Evolutionary conservation across 2,329 filamentous ascomycete genomes (phyloP).

Genomic region (Colletotrichum agaves): DNA sequence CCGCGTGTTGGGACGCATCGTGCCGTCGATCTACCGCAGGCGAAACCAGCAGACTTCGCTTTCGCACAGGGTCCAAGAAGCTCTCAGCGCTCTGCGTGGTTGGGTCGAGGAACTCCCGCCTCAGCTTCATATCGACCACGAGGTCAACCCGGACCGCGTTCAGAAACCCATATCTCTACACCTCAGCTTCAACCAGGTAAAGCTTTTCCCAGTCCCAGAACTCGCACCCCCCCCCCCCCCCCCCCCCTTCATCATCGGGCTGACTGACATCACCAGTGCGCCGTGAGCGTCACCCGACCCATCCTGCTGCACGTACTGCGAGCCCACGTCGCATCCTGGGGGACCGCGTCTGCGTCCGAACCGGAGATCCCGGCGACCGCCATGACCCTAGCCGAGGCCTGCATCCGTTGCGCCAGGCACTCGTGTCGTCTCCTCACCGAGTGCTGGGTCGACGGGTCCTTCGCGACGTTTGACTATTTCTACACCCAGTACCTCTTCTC

Average conservation of each 20-base stretch:
- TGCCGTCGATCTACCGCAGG: conserved; percentile 47
- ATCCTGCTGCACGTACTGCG: conserved; percentile 49
- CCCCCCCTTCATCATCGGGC: too few species aligned
- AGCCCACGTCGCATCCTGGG: conserved; percentile 43
- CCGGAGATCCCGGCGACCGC: conserved; percentile 46
- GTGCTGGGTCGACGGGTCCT: conserved; percentile 58
- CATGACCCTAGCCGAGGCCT: conserved; percentile 54
- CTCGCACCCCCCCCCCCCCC: too few species aligned
- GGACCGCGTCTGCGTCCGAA: conserved; percentile 35
- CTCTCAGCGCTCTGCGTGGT: conserved; percentile 43
- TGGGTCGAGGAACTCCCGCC: conserved; percentile 47
- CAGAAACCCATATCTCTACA: conserved; percentile 48
- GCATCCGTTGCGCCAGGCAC: conserved; percentile 56
- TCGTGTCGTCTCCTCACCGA: conserved; percentile 55
- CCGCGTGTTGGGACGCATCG: conserved; percentile 43
- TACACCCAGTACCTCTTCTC: conserved; percentile 60
- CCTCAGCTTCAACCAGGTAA: conserved; percentile 44
- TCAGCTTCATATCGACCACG: conserved; percentile 45
- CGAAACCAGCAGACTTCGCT: conserved; percentile 44
- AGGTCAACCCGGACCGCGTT: conserved; percentile 34
- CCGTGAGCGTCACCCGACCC: conserved; percentile 48
- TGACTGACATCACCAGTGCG: conserved; percentile 41
- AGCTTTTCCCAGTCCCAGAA: accelerated
- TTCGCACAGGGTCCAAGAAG: conserved; percentile 47
- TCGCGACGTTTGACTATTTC: conserved; percentile 59